Percentiles rank a stretch among this genome's conserved stretches.
Conservation (phyloP, 108 stramenopile species). For the Fistulifera solaris region DNA sequence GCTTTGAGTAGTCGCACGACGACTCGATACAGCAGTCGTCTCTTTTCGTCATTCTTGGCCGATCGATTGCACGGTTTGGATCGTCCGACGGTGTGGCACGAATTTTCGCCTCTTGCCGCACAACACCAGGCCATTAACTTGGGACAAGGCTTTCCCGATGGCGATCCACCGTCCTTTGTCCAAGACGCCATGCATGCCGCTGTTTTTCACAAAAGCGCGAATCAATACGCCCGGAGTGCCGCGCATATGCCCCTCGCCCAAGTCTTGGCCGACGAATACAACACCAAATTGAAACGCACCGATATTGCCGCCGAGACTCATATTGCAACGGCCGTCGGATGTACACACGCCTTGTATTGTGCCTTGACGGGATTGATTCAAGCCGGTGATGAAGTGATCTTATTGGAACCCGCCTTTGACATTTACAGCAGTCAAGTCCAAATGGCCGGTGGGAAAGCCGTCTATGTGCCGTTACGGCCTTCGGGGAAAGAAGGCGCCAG, state of each 20-base stretch:
- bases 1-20: no score
- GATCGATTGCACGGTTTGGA: slow-evolving; percentile 38
- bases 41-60: slow-evolving; percentile 11
- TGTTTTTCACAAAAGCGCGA: slow-evolving; percentile 21
- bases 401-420: slow-evolving; percentile 82
- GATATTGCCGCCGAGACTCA: slow-evolving; percentile 53
- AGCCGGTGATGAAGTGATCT: slow-evolving; percentile 77
- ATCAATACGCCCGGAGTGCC: slow-evolving; percentile 73
- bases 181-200: slow-evolving; percentile 42
- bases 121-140: slow-evolving; percentile 37
- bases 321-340: slow-evolving; percentile 76
- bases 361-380: slow-evolving; percentile 57
- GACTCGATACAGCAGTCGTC: background rate
- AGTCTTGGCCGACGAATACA: slow-evolving; percentile 65
- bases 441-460: slow-evolving; percentile 44
- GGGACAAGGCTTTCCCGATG: slow-evolving; percentile 85
- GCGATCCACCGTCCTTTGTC: slow-evolving; percentile 73
- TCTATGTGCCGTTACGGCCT: slow-evolving; percentile 48
- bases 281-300: background rate
- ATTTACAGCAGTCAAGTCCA: slow-evolving; percentile 51
- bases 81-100: slow-evolving; percentile 50
- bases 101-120: slow-evolving; percentile 39
- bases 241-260: slow-evolving; percentile 66
- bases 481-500: slow-evolving; percentile 15
- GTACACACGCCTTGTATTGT: slow-evolving; percentile 68